Conservation (phyloP, 768 basidiomycete species). For the Suillus plorans region DNA sequence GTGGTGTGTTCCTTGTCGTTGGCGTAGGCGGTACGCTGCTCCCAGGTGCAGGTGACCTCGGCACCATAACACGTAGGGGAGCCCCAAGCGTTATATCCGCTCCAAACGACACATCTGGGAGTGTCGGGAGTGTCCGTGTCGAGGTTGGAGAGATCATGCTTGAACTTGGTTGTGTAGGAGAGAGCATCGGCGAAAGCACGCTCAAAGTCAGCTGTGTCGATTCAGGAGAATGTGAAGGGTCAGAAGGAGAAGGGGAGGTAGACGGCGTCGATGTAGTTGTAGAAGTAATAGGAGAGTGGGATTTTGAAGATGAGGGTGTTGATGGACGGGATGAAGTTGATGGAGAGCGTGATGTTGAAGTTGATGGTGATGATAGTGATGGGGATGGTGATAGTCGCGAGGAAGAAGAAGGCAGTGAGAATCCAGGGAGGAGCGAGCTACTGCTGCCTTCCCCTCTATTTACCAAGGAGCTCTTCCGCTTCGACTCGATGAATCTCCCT, state of each 20-base stretch:
- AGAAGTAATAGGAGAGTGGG: background rate
- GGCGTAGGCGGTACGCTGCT: background rate
- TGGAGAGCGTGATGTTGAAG: conserved; percentile 10
- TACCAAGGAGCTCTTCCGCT: conserved; percentile 3
- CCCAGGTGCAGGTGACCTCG: background rate
- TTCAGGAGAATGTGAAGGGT: conserved; percentile 9
- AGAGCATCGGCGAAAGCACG: background rate
- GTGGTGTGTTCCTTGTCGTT: background rate
- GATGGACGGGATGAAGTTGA: conserved; percentile 19
- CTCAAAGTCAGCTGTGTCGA: background rate
- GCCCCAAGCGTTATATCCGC: conserved; percentile 19
- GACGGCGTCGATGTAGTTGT: conserved; percentile 6
- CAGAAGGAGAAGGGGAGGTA: conserved; percentile 6
- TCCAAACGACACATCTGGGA: conserved; percentile 20
- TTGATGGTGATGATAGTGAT: background rate
- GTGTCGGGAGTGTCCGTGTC: conserved; percentile 4
- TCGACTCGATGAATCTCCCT: background rate
- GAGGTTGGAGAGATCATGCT: background rate
- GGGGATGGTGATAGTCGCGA: background rate
- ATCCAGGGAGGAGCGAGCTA: background rate
- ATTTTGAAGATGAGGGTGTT: conserved; percentile 13
- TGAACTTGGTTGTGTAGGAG: background rate
- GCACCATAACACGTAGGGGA: background rate
- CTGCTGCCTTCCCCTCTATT: conserved; percentile 10
- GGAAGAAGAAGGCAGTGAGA: background rate